phyloP scores from a whole-genome alignment of 2,329 filamentous ascomycete genomes.

The Paracamarosporium sp. region DNA sequence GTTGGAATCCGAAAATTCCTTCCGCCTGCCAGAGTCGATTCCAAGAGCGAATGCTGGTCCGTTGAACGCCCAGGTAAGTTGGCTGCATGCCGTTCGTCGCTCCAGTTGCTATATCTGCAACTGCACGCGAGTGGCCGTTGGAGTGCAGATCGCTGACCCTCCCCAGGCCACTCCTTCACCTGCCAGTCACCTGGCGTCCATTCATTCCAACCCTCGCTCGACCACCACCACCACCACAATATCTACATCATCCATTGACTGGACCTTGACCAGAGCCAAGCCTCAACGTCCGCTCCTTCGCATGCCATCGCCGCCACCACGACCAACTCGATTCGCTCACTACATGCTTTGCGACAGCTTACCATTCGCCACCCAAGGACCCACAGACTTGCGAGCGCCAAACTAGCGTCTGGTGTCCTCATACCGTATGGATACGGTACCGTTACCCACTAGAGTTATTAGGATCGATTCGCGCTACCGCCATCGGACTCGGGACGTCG shows the following conservation, averaged over 20 bases:
- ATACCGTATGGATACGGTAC: conserved; percentile 37
- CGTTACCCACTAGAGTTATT: conserved; percentile 29
- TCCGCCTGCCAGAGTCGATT: conserved; percentile 14
- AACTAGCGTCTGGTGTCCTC: conserved; percentile 18
- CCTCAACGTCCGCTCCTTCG: conserved; percentile 42
- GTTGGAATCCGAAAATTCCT: background rate
- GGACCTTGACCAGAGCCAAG: conserved; percentile 35
- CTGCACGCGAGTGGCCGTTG: conserved; percentile 23
- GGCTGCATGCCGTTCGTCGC: background rate
- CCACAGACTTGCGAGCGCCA: conserved; percentile 24
- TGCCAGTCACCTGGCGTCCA: conserved; percentile 50
- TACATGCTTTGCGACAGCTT: conserved; percentile 33
- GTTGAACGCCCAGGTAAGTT: conserved; percentile 40
- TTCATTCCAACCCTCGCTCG: conserved; percentile 42
- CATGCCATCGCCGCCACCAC: conserved; percentile 16
- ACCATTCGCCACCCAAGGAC: conserved; percentile 28
- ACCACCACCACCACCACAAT: conserved; percentile 22
- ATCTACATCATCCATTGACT: conserved; percentile 43
- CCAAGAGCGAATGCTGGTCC: conserved; percentile 37
- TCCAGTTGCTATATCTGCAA: conserved; percentile 14
- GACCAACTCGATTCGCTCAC: conserved; percentile 36
- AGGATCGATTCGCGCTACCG: conserved; percentile 33
- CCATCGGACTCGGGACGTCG: conserved; percentile 22
- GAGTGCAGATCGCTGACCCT: conserved; percentile 33
- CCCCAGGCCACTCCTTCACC: conserved; percentile 31